Percentiles rank a stretch among this genome's conserved stretches.
These are phyloP conservation scores for Brasilioporus rufonigricans DNA, from an alignment of 768 basidiomycete species.

Conservation along the genomic window DNA sequence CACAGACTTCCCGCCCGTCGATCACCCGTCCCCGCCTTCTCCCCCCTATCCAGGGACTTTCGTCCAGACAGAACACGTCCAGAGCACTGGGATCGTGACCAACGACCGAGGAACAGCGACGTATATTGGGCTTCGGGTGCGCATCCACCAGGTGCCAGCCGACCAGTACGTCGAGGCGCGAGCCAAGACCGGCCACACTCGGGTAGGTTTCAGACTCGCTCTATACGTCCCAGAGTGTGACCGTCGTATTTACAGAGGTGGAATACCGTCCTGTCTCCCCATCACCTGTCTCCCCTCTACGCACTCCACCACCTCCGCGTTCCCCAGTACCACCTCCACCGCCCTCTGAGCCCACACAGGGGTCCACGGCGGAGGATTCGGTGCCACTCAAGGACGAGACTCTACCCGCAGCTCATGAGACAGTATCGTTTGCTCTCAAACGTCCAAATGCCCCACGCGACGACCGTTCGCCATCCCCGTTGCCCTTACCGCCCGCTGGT, in stretches of 20 bases:
- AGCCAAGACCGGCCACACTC: constrained; percentile 5
- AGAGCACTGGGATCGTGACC: constrained; percentile 36
- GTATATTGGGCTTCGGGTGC: constrained; percentile 15
- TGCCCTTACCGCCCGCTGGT: constrained; percentile 32
- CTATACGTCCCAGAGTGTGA: neutral
- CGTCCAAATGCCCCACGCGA: constrained; percentile 47
- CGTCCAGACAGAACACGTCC: constrained; percentile 35
- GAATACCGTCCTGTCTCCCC: constrained; percentile 25
- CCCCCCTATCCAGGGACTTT: constrained; percentile 38
- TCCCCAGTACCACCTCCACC: constrained; percentile 29
- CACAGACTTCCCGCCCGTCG: constrained; percentile 36
- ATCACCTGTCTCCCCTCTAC: constrained; percentile 22
- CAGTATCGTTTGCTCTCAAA: constrained; percentile 43
- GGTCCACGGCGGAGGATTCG: constrained; percentile 10
- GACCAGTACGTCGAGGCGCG: constrained; percentile 4
- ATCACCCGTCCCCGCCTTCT: constrained; percentile 37
- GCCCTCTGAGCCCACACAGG: constrained; percentile 39
- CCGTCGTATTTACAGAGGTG: neutral
- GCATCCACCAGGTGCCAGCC: constrained; percentile 8
- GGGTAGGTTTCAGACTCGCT: constrained; percentile 7
- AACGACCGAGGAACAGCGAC: constrained; percentile 31
- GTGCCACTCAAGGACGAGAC: constrained; percentile 25
- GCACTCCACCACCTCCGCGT: constrained; percentile 18
- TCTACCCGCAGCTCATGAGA: constrained; percentile 36
- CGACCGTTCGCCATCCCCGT: constrained; percentile 43